These are phyloP conservation scores for Quercus phellos DNA, from an alignment of 331 rosid species.

Conservation along the genomic window DNA sequence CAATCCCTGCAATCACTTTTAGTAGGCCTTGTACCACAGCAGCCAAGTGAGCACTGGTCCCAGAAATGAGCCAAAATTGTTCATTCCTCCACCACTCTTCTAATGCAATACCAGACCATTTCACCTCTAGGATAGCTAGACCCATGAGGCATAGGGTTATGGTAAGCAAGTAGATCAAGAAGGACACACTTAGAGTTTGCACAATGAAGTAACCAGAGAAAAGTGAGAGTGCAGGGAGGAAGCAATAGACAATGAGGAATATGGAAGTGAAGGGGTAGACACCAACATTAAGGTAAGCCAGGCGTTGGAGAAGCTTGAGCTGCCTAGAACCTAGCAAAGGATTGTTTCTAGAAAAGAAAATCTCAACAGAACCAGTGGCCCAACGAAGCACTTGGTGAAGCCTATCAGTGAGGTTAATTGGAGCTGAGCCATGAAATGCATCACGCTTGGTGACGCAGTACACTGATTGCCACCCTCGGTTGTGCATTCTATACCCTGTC, in stretches of 20 bases:
- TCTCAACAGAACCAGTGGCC: constrained; percentile 94
- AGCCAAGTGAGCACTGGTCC: constrained; percentile 80
- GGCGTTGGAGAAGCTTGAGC: constrained; percentile 59
- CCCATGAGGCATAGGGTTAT: constrained; percentile 56
- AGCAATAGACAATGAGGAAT: constrained; percentile 86
- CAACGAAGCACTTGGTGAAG: constrained; percentile 87
- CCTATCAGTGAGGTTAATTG: constrained; percentile 79
- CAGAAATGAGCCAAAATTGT: constrained; percentile 86
- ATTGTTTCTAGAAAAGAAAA: constrained; percentile 79
- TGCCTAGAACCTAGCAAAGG: constrained; percentile 54
- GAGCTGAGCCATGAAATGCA: constrained; percentile 84
- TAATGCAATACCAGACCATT: constrained; percentile 69
- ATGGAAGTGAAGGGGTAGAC: constrained; percentile 85
- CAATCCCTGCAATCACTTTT: constrained; percentile 80
- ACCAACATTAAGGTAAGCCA: constrained; percentile 73
- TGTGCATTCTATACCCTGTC: constrained; percentile 88
- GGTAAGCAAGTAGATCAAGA: constrained; percentile 55
- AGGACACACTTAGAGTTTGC: constrained; percentile 42
- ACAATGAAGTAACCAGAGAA: constrained; percentile 70
- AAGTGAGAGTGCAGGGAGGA: constrained; percentile 89
- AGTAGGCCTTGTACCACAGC: constrained; percentile 78
- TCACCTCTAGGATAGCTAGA: constrained; percentile 67
- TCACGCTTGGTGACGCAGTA: constrained; percentile 84
- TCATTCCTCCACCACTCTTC: constrained; percentile 97
- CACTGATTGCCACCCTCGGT: constrained; percentile 89